A percentile compares a stretch with the other conserved stretches of the same genome.
phyloP scores from a whole-genome alignment of 1,284 basidiomycete genomes.

The Moesziomyces sp. region DNA sequence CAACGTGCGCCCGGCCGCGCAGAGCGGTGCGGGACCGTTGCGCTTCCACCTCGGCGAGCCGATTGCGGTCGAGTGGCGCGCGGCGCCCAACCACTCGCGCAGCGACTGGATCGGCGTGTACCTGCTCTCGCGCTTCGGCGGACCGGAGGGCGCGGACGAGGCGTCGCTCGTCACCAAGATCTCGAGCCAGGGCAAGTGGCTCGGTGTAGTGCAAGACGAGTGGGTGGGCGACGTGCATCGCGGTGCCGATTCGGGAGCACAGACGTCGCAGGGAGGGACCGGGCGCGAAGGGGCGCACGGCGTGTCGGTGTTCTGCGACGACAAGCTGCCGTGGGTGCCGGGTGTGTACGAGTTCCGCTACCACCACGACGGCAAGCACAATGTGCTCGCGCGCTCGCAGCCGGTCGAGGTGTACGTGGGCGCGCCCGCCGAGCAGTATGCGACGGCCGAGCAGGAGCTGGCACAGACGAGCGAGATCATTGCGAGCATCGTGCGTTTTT shows the following conservation, averaged over 20 bases:
- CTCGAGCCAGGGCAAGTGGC: constrained; percentile 90
- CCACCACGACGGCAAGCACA: constrained; percentile 80
- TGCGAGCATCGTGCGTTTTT: constrained; percentile 73
- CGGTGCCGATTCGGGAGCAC: constrained; percentile 4
- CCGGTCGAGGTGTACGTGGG: constrained; percentile 89
- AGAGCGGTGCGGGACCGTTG: not conserved
- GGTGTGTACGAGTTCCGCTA: constrained; percentile 84
- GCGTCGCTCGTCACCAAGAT: constrained; percentile 74
- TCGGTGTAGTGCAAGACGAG: constrained; percentile 88
- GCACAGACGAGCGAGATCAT: constrained; percentile 73
- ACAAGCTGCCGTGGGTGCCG: constrained; percentile 79
- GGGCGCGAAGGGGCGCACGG: constrained; percentile 11
- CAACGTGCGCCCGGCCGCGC: not conserved
- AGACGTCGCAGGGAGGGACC: not conserved
- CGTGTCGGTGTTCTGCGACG: constrained; percentile 67
- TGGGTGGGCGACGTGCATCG: constrained; percentile 82
- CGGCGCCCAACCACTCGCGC: constrained; percentile 86
- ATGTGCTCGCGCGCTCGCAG: constrained; percentile 85
- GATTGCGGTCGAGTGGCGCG: constrained; percentile 86
- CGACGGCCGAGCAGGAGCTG: constrained; percentile 69
- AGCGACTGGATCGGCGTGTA: constrained; percentile 98
- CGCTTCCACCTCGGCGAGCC: constrained; percentile 90
- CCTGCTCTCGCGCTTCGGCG: constrained; percentile 50
- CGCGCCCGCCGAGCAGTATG: constrained; percentile 72
- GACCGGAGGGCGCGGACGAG: constrained; percentile 29